Conservation (phyloP, 441 rosid species). For the Corymbia calophylla region DNA sequence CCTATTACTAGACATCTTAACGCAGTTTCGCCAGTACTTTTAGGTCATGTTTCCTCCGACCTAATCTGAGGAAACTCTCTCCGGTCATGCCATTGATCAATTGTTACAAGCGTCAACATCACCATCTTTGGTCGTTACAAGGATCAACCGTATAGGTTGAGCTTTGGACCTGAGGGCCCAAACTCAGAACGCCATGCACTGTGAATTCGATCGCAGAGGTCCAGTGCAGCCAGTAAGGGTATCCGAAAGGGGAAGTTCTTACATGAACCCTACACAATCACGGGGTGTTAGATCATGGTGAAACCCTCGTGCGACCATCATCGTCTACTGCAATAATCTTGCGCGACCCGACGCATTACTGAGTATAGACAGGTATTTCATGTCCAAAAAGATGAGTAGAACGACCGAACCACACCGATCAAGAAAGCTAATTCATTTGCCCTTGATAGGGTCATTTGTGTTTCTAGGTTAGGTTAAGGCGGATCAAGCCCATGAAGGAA, state of each 20-base stretch:
- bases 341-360: not conserved
- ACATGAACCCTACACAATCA: not conserved
- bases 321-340: not conserved
- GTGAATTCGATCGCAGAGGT: not conserved
- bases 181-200: not conserved
- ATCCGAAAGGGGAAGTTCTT: not conserved
- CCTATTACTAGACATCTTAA: not conserved
- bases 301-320: rapidly evolving
- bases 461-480: not conserved
- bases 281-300: not conserved
- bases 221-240: not conserved
- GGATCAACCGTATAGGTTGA: not conserved
- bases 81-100: not conserved
- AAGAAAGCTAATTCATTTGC: too few species aligned
- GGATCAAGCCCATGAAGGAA: not conserved
- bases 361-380: not conserved
- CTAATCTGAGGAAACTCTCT: not conserved
- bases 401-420: too few species aligned
- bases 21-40: not conserved
- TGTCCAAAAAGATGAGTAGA: not conserved
- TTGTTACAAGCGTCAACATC: not conserved
- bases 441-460: too few species aligned
- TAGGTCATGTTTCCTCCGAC: not conserved
- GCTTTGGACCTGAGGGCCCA: not conserved
- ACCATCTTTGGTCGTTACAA: too few species aligned